A percentile compares a stretch with the other conserved stretches of the same genome.
Conservation (phyloP, 192 early-diverging fungal genomes). For the Coemansia umbellata region DNA sequence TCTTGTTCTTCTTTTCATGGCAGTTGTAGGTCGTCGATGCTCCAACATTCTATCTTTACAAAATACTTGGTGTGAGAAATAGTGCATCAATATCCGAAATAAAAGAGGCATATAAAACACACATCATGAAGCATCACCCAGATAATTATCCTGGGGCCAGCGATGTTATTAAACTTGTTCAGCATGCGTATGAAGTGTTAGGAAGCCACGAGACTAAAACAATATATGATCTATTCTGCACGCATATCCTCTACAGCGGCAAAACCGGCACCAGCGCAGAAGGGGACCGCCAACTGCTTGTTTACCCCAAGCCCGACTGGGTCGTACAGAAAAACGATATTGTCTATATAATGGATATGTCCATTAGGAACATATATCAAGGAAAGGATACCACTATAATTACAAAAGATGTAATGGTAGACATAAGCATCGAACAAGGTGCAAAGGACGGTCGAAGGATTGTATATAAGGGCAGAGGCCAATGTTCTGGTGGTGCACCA, state of each 20-base stretch:
- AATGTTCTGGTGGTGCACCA: not conserved
- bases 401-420: constrained; percentile 12
- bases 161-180: constrained; percentile 22
- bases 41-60: constrained; percentile 26
- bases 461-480: constrained; percentile 17
- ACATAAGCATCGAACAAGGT: constrained; percentile 13
- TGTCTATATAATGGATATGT: constrained; percentile 26
- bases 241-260: constrained; percentile 13
- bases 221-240: constrained; percentile 29
- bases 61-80: constrained; percentile 15
- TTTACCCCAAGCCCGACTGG: constrained; percentile 31
- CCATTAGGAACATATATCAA: constrained; percentile 15
- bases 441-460: constrained; percentile 18
- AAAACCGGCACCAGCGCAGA: not conserved
- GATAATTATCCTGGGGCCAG: constrained; percentile 31
- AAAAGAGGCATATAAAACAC: constrained; percentile 23
- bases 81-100: constrained; percentile 14
- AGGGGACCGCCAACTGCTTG: not conserved
- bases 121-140: constrained; percentile 22
- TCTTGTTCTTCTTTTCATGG: too few relatives aligned
- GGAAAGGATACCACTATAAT: constrained; percentile 20
- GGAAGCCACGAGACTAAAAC: constrained; percentile 13
- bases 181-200: constrained; percentile 28
- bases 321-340: constrained; percentile 29
- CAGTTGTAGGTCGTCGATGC: not conserved